Evolutionary conservation across 768 basidiomycete genomes (phyloP).

Genomic region (Lepiota subincarnata): DNA sequence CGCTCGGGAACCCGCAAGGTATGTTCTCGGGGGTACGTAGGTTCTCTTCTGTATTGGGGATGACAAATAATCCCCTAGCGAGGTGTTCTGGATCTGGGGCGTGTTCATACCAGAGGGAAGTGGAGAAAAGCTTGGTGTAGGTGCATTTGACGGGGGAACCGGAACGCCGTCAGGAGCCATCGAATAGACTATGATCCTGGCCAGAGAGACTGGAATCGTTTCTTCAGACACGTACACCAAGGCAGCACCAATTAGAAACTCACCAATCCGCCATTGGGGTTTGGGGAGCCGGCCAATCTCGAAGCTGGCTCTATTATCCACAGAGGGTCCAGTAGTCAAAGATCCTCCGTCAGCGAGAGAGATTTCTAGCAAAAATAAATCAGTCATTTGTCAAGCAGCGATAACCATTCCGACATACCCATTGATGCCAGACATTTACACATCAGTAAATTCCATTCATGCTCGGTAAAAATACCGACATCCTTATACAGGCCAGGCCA

Average conservation of each 20-base stretch:
- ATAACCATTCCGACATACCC: conserved; percentile 42
- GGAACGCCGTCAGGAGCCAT: conserved; percentile 68
- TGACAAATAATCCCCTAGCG: conserved; percentile 54
- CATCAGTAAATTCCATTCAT: conserved; percentile 85
- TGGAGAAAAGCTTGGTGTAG: conserved; percentile 76
- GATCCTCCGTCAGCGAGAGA: conserved; percentile 71
- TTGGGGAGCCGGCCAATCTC: conserved; percentile 73
- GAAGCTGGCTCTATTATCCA: conserved; percentile 68
- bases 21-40: conserved; percentile 43
- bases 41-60: conserved; percentile 49
- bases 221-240: conserved; percentile 14
- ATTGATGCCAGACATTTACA: conserved; percentile 82
- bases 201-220: conserved; percentile 58
- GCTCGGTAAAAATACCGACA: conserved; percentile 82
- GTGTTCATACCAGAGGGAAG: conserved; percentile 59
- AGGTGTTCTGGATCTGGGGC: conserved; percentile 39
- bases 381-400: conserved; percentile 5
- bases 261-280: conserved; percentile 70
- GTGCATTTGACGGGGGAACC: conserved; percentile 52
- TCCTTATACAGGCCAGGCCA: conserved; percentile 82
- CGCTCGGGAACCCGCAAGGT: conserved; percentile 80
- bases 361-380: conserved; percentile 46
- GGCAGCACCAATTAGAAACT: conserved; percentile 20
- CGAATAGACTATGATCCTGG: conserved; percentile 84
- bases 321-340: conserved; percentile 69